phyloP scores from a whole-genome alignment of 768 basidiomycete genomes.

The Lenzites betulinus region DNA sequence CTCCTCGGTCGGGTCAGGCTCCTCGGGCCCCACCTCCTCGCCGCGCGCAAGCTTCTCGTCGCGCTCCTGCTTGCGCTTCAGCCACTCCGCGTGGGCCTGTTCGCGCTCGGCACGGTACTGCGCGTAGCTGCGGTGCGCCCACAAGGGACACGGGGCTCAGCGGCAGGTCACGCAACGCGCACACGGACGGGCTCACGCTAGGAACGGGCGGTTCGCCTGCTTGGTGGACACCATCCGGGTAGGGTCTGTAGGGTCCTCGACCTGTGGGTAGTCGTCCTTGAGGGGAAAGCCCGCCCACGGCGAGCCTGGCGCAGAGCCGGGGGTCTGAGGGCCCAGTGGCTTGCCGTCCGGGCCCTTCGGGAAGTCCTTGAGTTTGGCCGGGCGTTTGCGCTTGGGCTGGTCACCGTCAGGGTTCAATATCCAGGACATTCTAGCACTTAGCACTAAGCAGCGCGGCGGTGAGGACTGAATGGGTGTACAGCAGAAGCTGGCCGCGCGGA shows the following conservation, averaged over 20 bases:
- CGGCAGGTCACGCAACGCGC: conserved; percentile 1
- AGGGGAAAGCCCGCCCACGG: conserved; percentile 32
- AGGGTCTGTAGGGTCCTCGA: conserved; percentile 63
- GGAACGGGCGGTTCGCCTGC: conserved; percentile 82
- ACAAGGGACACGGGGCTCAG: conserved; percentile 13
- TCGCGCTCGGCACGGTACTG: conserved; percentile 66
- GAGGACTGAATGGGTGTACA: neutral
- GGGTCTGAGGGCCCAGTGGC: conserved; percentile 16
- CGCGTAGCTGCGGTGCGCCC: conserved; percentile 50
- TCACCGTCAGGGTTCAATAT: conserved; percentile 47
- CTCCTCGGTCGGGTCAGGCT: conserved; percentile 71
- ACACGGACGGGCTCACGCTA: conserved; percentile 54
- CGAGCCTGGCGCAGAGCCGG: conserved; percentile 24
- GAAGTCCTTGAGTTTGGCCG: conserved; percentile 21
- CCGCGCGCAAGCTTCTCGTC: conserved; percentile 74
- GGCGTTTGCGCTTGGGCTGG: conserved; percentile 22
- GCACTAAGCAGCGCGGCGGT: neutral
- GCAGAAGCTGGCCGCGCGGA: neutral
- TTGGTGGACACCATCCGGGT: conserved; percentile 78
- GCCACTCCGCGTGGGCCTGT: conserved; percentile 62
- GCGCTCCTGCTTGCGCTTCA: conserved; percentile 68
- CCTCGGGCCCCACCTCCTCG: conserved; percentile 71
- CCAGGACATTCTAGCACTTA: conserved; percentile 58
- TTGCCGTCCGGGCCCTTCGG: conserved; percentile 21
- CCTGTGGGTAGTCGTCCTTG: conserved; percentile 48